Percentiles rank a stretch among this genome's conserved stretches.
phyloP scores from a whole-genome alignment of 2,329 filamentous ascomycete species.

The Triangularia verruculosa region DNA sequence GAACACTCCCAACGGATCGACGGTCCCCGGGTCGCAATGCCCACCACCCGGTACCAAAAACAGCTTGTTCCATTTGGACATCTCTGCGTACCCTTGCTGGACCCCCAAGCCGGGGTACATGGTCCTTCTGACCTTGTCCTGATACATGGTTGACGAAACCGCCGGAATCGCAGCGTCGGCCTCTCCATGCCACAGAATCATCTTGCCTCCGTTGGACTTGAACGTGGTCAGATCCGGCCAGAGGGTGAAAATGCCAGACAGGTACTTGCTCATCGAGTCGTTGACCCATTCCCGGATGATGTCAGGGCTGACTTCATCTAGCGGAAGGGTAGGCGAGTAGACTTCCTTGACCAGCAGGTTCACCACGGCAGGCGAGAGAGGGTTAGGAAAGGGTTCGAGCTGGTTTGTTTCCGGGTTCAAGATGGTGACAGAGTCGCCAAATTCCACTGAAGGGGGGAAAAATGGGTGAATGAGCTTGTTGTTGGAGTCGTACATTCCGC shows the following conservation, averaged over 20 bases:
- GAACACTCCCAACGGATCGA: constrained; percentile 44
- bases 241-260: constrained; percentile 44
- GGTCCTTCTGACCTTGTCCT: constrained; percentile 45
- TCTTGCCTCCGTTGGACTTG: constrained; percentile 44
- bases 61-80: constrained; percentile 46
- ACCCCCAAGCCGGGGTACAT: constrained; percentile 35
- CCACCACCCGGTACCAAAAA: constrained; percentile 47
- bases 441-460: constrained; percentile 33
- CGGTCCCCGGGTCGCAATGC: constrained; percentile 44
- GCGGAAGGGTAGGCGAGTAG: constrained; percentile 34
- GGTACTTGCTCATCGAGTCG: constrained; percentile 45
- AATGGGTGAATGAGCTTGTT: constrained; percentile 36
- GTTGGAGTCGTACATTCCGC: constrained; percentile 37
- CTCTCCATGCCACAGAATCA: constrained; percentile 53
- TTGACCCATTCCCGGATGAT: constrained; percentile 49
- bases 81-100: constrained; percentile 36
- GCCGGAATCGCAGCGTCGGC: constrained; percentile 47
- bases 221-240: constrained; percentile 47
- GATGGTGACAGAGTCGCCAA: constrained; percentile 35
- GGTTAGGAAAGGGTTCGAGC: constrained; percentile 26
- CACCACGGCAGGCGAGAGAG: constrained; percentile 31
- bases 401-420: constrained; percentile 32
- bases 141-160: constrained; percentile 40
- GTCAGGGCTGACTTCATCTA: constrained; percentile 50
- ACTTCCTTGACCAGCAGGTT: constrained; percentile 22